A percentile compares a stretch with the other conserved stretches of the same genome.
phyloP scores from a whole-genome alignment of 805 yeast genomes.

The Ogataea pini region DNA sequence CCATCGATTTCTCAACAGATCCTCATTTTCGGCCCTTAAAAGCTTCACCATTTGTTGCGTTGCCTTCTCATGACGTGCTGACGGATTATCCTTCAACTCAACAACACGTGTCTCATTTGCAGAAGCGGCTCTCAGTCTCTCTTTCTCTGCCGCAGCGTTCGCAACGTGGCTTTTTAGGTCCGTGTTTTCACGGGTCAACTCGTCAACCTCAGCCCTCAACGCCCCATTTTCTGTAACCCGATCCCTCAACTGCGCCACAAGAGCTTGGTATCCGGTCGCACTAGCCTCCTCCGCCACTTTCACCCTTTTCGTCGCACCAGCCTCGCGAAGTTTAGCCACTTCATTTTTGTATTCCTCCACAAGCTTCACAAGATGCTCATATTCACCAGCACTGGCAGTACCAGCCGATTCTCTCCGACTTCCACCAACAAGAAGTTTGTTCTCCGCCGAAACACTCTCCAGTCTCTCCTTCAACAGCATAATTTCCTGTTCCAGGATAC shows the following conservation, averaged over 20 bases:
- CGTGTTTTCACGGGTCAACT: not conserved
- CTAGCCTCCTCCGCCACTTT: conserved; percentile 1
- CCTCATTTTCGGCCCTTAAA: conserved; percentile 59
- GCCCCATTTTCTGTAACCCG: conserved; percentile 2
- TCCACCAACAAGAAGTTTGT: conserved; percentile 13
- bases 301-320: conserved; percentile 22
- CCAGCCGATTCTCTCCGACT: conserved; percentile 16
- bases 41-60: conserved; percentile 52
- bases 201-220: conserved; percentile 2
- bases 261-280: not conserved
- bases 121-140: not conserved
- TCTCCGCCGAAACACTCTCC: conserved; percentile 20
- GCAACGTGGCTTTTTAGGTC: not conserved
- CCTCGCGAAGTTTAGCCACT: conserved; percentile 39
- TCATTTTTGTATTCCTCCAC: conserved; percentile 59
- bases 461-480: conserved; percentile 23
- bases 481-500: conserved; percentile 22
- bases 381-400: no score
- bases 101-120: conserved; percentile 38
- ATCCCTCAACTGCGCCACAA: conserved; percentile 7
- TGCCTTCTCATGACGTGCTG: conserved; percentile 58
- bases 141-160: not conserved
- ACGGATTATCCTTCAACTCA: conserved; percentile 68
- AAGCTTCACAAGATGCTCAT: conserved; percentile 43
- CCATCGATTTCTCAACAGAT: conserved; percentile 37